Evolutionary conservation across 2,329 filamentous ascomycete genomes (phyloP).

Genomic region (Fusarium sp.): DNA sequence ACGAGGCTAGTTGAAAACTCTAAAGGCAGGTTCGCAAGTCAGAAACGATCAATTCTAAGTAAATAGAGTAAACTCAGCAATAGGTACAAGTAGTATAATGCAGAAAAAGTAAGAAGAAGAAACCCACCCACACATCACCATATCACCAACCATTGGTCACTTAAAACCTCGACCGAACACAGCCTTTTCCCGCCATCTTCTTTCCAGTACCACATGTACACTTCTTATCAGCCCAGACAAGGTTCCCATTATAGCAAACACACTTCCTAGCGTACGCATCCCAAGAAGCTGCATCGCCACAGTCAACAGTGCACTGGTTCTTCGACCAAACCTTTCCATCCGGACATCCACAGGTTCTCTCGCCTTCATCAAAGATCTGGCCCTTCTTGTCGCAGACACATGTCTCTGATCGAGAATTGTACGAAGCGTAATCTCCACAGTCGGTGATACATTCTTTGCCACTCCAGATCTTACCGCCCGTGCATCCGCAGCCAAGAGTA

Average conservation of each 20-base stretch:
- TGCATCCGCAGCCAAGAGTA: not conserved
- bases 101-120: not conserved
- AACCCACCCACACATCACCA: too few relatives aligned
- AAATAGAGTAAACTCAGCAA: rapidly evolving
- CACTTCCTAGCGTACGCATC: not conserved
- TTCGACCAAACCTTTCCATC: not conserved
- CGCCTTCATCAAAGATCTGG: not conserved
- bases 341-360: not conserved
- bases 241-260: not conserved
- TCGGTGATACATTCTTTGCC: not conserved
- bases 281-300: not conserved
- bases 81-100: not conserved
- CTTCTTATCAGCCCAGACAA: not conserved
- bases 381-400: not conserved
- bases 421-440: not conserved
- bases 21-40: not conserved
- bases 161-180: not conserved
- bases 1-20: too few relatives aligned
- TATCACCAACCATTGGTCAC: too few relatives aligned
- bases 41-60: rapidly evolving
- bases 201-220: not conserved
- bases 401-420: rapidly evolving
- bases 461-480: not conserved
- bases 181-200: not conserved
- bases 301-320: not conserved